Evolutionary conservation across 495 filamentous ascomycete species (phyloP), one percentile per base, ranked within the genome.

Genomic region (Podospora conica): DNA sequence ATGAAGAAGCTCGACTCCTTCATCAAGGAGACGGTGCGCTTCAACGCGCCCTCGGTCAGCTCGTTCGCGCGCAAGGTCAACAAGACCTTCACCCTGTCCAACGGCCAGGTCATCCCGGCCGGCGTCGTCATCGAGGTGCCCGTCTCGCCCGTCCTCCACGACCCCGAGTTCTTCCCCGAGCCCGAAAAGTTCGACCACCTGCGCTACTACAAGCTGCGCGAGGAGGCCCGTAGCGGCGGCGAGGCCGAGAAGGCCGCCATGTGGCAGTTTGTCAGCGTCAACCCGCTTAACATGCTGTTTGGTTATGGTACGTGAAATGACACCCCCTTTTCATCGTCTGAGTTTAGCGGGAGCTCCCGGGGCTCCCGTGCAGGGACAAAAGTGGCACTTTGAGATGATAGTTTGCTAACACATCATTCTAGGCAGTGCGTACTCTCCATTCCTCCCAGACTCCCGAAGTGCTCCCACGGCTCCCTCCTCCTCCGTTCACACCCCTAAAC

Each of bases 151-250:
- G 40, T 48, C 0, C 40, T 48, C 6, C 40, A 48, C 40, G 40
- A 48, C 18, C 40, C 40, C 40, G 40, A 48, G 40, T 48, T 48
- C 21, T 77, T 74, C 61, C 55, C 64, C 3, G 62, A 78, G 28
- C 67, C 78, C 12, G 71, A 76, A 1, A 61, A 58, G 48, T 88
- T 85, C 64, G 78, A 88, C 62, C 78, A 76, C 1, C 77, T 78
- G 65, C 79, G 87, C 21, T 86, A 83, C 66, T 74, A 74, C 61
- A 76, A 80, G 1, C 66, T 84, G 22, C 76, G 85, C 10, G 63
- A 82, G 58, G 31, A 70, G 20, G 65, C 71, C 1, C 73, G 75
- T 9, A 74, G 69, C 0, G 66, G 71, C 10, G 76, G 76, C 9
- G 74, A 75, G 31, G 64, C 54, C 3, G 73, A 73, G 29, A 65